Evolutionary conservation across 164 flowering plant species (phyloP), one percentile per base, ranked within the genome.

Genomic region (Vitis rupestris): DNA sequence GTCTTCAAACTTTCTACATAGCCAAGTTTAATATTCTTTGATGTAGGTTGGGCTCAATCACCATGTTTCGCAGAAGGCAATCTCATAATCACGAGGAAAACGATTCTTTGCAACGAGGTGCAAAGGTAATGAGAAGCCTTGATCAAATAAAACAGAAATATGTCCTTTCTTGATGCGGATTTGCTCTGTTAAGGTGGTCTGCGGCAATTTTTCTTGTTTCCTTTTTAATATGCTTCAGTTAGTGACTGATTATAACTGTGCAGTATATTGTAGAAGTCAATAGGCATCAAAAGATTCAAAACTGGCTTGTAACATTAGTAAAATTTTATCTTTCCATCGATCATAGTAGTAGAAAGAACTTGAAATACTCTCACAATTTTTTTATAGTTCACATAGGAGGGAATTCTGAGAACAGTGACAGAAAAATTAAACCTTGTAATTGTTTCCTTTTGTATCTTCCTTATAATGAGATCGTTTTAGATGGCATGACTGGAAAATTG

Each of bases 41-140:
- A 17, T 27, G 13, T 37, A 61, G 64, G 64, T 37, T 61, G 50
- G 44, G 44, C 50, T 61, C 49, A 54, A 64, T 19, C 53, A 69
- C 55, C 60, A 83, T 85, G 89, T 83, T 74, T 65, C 72, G 55
- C 17, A 73, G 75, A 73, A 78, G 72, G 74, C 76, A 64, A 6
- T 5, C 83, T 62, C 82, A 80, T 19, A 75, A 29, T 16, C 72
- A 55, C 27, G 74, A 72, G 49, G 82, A 61, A 54, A 61, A 69
- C 72, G 79, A 75, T 65, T 44, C 78, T 52, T 53, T 65, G 8
- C 74, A 75, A 30, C 63, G 64, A 30, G 81, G 74, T 61, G 80
- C 79, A 50, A 83, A 85, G 89, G 89, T 85, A 73, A 71, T 70
- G 61, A 62, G 23, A 3, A 19, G 19, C 13, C 27, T 23, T 55